phyloP scores from a whole-genome alignment of 768 basidiomycete species.

The Astraeus odoratus region DNA sequence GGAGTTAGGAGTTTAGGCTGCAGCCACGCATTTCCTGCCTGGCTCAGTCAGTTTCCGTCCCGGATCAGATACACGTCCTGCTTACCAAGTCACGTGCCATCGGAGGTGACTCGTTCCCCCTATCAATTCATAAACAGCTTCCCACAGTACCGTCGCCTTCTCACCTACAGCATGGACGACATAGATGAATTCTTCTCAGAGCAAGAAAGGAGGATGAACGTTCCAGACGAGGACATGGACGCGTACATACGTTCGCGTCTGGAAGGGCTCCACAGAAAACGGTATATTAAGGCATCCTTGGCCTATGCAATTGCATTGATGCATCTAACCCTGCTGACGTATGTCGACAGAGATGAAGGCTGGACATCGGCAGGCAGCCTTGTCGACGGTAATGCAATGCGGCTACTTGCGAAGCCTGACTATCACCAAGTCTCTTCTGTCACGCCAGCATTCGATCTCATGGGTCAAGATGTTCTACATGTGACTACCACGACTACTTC shows the following conservation, averaged over 20 bases:
- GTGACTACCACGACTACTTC: not conserved
- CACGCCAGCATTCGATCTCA: not conserved
- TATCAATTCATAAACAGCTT: too few relatives aligned
- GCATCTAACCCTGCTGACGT: not conserved
- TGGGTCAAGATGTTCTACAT: not conserved
- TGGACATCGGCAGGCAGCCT: not conserved
- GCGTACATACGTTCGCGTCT: constrained; percentile 36
- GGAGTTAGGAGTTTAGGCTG: not conserved
- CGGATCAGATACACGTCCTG: not conserved
- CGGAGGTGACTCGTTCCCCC: not conserved
- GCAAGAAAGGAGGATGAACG: constrained; percentile 46
- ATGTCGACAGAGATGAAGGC: constrained; percentile 3
- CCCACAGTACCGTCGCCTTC: not conserved
- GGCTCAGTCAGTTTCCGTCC: too few relatives aligned
- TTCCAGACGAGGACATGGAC: constrained; percentile 46
- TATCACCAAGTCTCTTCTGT: not conserved
- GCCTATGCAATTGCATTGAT: not conserved
- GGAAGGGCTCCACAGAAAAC: constrained; percentile 7
- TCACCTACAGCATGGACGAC: constrained; percentile 23
- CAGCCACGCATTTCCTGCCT: too few relatives aligned
- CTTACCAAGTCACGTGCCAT: constrained; percentile 12
- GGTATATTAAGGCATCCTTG: constrained; percentile 8
- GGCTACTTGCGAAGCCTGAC: too few relatives aligned
- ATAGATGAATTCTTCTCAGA: constrained; percentile 46
- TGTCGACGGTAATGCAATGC: constrained; percentile 1